These are phyloP conservation scores for Circinella umbellata DNA, from an alignment of 371 early-diverging fungal species.

Conservation along the genomic window DNA sequence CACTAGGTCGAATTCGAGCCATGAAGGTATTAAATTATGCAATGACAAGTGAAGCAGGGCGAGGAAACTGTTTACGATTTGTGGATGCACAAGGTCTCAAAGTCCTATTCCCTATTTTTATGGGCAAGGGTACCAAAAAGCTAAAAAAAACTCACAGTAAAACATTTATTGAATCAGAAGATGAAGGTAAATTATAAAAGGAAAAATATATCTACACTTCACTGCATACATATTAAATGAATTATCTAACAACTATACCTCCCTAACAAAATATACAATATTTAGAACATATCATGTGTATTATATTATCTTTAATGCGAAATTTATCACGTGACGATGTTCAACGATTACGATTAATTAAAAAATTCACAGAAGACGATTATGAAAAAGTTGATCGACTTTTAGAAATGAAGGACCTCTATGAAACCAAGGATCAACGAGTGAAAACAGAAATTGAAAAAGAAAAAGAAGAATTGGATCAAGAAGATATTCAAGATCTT, in stretches of 20 bases:
- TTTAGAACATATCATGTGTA: constrained; percentile 81
- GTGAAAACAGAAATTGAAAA: constrained; percentile 56
- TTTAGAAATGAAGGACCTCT: constrained; percentile 73
- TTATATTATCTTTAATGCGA: constrained; percentile 77
- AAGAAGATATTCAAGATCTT: constrained; percentile 57
- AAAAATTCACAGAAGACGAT: constrained; percentile 83
- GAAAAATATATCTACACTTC: background rate
- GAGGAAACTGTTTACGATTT: constrained; percentile 66
- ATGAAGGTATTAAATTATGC: constrained; percentile 90
- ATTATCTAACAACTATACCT: background rate
- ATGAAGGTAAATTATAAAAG: constrained; percentile 58
- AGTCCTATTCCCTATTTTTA: constrained; percentile 79
- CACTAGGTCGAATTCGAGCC: constrained; percentile 79
- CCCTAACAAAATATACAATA: background rate
- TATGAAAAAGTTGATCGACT: constrained; percentile 81
- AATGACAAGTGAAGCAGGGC: constrained; percentile 62
- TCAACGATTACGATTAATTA: constrained; percentile 74
- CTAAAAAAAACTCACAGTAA: constrained; percentile 68
- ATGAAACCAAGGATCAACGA: constrained; percentile 62
- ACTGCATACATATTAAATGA: background rate
- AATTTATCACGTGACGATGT: constrained; percentile 61
- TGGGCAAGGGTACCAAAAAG: constrained; percentile 77
- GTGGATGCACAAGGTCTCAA: constrained; percentile 83
- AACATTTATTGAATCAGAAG: constrained; percentile 71
- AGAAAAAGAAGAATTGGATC: constrained; percentile 53